Evolutionary conservation across 306 rosid genomes (phyloP), one percentile per base, ranked within the genome.

Genomic region (Oemleria cerasiformis): DNA sequence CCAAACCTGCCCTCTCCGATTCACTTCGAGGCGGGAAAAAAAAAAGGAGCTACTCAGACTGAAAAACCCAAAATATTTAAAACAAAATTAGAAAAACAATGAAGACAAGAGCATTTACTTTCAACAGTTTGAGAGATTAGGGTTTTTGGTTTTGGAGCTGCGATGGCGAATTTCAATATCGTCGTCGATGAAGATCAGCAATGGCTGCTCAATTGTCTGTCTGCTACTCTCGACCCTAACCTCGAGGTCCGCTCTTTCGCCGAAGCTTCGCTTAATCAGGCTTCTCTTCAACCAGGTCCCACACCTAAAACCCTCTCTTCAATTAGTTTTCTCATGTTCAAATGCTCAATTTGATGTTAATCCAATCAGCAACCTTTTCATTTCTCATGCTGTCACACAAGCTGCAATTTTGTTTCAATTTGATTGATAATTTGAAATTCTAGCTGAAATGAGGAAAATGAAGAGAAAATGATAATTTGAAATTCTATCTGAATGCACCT

Each of bases 211-310:
- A 84, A 82, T 75, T 91, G 95, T 82, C 74, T 94, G 86, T 87
- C 99, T 14, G 92, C 99, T 55, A 86, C 96, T 39, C 97, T 91
- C 79, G 97, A 94, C 67, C 90, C 96, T 17, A 94, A 82, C 85
- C 96, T 80, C 12, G 97, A 94, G 48, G 90, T 94, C 48, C 96
- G 99, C 73, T 82, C 84, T 36, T 91, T 80, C 57, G 97, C 99
- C 7, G 97, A 94, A 82, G 82, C 97, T 39, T 94, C 96, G n/a
- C 91, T 94, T 60, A 80, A 86, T 77, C 99, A 94, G 67, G 99
- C 96, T 40, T 86, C 97, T 75, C 91, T 75, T 23, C 99, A 86
- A 72, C 88, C 96, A 88, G 99, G 97, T 94, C 55, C 77, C 16
- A 21, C 54, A 49, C 40, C 34, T 65, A 4, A 67, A 17, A 42